phyloP scores from a whole-genome alignment of 495 filamentous ascomycete genomes.

The Beverwykella pulmonaria region DNA sequence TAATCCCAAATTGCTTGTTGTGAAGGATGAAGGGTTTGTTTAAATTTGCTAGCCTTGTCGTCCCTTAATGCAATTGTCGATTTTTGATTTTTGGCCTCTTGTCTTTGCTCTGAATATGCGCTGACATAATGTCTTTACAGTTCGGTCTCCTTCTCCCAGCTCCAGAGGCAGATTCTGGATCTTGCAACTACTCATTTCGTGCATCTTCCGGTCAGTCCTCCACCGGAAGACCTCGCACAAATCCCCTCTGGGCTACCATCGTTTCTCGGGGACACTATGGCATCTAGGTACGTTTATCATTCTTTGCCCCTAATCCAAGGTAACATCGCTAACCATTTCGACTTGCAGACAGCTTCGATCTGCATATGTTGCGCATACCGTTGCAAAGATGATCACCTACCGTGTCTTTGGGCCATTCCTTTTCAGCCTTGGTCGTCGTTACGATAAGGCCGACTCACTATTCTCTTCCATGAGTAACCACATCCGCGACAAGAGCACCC shows the following conservation, averaged over 20 bases:
- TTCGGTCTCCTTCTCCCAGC: conserved; percentile 61
- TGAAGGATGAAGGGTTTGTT: conserved; percentile 15
- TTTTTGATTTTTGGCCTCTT: conserved; percentile 7
- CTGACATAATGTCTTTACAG: conserved; percentile 46
- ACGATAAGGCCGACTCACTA: conserved; percentile 64
- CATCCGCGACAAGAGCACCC: conserved; percentile 62
- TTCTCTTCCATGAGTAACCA: conserved; percentile 65
- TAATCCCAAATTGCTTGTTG: conserved; percentile 3
- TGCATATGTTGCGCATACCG: conserved; percentile 62
- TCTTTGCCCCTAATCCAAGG: background rate
- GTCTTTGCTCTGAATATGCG: conserved; percentile 50
- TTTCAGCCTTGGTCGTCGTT: conserved; percentile 62
- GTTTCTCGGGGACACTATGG: conserved; percentile 52
- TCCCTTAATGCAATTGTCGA: conserved; percentile 31
- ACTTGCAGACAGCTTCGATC: conserved; percentile 54
- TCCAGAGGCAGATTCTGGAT: conserved; percentile 60
- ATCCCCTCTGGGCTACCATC: conserved; percentile 60
- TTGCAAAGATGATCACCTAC: conserved; percentile 62
- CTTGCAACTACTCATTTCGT: conserved; percentile 61
- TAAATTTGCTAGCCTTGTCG: conserved; percentile 25
- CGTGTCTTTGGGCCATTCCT: conserved; percentile 69
- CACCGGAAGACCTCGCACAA: conserved; percentile 55
- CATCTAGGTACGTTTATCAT: conserved; percentile 46
- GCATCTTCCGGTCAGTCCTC: conserved; percentile 60
- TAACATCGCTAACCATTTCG: background rate